Base-by-base conservation (phyloP, 805 yeast genomes). In the Scheffersomyces amazonensis region DNA sequence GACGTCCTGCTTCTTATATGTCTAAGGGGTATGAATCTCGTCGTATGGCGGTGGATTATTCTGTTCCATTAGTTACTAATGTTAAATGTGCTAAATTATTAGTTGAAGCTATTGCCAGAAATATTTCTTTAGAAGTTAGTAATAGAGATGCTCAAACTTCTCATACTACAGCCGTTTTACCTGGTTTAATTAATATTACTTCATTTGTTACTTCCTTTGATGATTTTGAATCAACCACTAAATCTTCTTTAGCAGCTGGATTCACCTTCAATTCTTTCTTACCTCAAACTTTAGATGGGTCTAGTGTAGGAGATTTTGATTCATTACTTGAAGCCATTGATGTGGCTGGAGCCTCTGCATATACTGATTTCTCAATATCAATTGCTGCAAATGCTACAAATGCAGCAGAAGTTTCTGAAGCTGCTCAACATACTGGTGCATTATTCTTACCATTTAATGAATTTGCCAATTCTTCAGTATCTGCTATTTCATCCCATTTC, bases 21-120 rank as follows among this genome's bases (percentile, higher is more conserved):
- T 87, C 96, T 20, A 89, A 87, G 71, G 99, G 99, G 63, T 93
- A 93, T 76, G 82, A 80, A 66, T 87, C 98, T 32, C 95, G 99
- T 77, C 93, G 99, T 75, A 87, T 93, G 98, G 99, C 99, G 51
- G 97, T 93, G 49, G 99, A 93, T 69, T 95, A 87, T 64, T 90
- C 97, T 36, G 89, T 93, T 60, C 99, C 99, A 36, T 76, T 93
- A 62, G 96, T 93, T 35, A 93, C 99, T 48, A 93, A 93, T 60
- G 98, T 93, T 50, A 93, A 93, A 70, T 83, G 90, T 74, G 99
- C 99, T 46, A 93, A 93, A 69, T 73, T 93, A 50, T 75, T 93
- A 66, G 82, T 93, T 49, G 98, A 93, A 71, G 98, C 99, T n/a
- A 64, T 89, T 48, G 76, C 91, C 28, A 76, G 93, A 71, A 70